Evolutionary conservation across 805 yeast species (phyloP), one percentile per base, ranked within the genome.

Genomic region (Saccharomycopsis lassenensis): DNA sequence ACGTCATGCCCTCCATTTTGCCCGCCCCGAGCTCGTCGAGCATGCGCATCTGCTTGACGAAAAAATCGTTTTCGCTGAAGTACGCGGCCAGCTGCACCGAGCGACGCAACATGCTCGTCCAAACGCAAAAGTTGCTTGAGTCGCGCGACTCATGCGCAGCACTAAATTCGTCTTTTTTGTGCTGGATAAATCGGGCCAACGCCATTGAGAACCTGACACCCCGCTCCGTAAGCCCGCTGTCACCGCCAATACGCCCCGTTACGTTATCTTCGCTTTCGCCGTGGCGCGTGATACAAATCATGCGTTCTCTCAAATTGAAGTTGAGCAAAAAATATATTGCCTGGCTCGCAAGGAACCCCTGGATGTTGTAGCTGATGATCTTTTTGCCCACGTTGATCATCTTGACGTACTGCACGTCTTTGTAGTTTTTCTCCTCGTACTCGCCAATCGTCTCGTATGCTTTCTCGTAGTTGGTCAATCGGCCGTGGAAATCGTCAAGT

Each of bases 11-110:
- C 48, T 89, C 96, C 50, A 77, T 83, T 43, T 72, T 73, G 5
- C 97, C 97, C 0, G 95, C 91, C 32, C 94, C 94, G 24, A 89
- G 63, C 57, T 89, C 97, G 56, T 89, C 84, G 45, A 89, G 66
- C 91, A 86, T 84, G 47, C 94, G 67, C 83, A 89, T 80, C 52
- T 86, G 86, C 57, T 89, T 89, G 31, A 84, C 59, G 34, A 81
- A 84, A 54, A 69, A 89, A 17, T 65, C 62, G 28, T 69, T 77
- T 37, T 84, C 94, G 43, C 82, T 72, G 55, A 89, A 85, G 45
- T 65, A 68, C 34, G 69, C 64, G 0, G 89, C 84, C 0, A 95
- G 81, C 54, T 85, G 81, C 6, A 81, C 65, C 1, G 91, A 67
- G 41, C 97, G 64, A 27, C 65, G 54, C 44, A 89, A 63, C 94